Evolutionary conservation across 495 filamentous ascomycete genomes (phyloP).

Genomic region (Penicillium egyptiacum): DNA sequence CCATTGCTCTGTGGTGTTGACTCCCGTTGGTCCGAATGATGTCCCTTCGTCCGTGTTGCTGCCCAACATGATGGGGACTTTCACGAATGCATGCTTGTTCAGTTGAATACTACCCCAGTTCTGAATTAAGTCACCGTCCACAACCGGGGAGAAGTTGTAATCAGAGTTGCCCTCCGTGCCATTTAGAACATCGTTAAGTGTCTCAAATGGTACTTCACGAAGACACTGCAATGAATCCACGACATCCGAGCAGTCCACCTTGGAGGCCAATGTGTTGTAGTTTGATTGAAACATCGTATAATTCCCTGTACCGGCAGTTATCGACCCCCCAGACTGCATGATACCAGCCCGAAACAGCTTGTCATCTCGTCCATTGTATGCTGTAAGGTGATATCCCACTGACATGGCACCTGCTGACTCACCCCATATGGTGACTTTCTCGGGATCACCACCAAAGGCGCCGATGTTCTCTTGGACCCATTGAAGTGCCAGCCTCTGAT

Average conservation of each 20-base stretch:
- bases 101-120: constrained; percentile 39
- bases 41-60: constrained; percentile 53
- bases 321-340: constrained; percentile 48
- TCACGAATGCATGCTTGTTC: constrained; percentile 40
- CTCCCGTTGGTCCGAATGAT: constrained; percentile 42
- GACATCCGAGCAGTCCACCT: constrained; percentile 36
- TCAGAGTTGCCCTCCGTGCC: constrained; percentile 30
- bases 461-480: constrained; percentile 62
- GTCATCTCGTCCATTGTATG: constrained; percentile 52
- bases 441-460: constrained; percentile 55
- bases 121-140: constrained; percentile 54
- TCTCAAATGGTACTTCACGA: constrained; percentile 44
- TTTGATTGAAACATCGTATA: constrained; percentile 36
- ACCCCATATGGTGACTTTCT: constrained; percentile 69
- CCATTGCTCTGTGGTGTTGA: constrained; percentile 48
- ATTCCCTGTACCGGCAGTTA: constrained; percentile 32
- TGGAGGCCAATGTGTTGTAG: constrained; percentile 43
- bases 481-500: constrained; percentile 60
- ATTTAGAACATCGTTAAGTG: constrained; percentile 42
- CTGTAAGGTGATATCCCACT: constrained; percentile 52
- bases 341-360: constrained; percentile 48
- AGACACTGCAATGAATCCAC: constrained; percentile 48
- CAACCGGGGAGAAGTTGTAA: constrained; percentile 42
- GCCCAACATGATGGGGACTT: constrained; percentile 50
- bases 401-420: constrained; percentile 59